Evolutionary conservation across 2,329 filamentous ascomycete species (phyloP), one percentile per base, ranked within the genome.

Genomic region (Neodidymelliopsis sp.): DNA sequence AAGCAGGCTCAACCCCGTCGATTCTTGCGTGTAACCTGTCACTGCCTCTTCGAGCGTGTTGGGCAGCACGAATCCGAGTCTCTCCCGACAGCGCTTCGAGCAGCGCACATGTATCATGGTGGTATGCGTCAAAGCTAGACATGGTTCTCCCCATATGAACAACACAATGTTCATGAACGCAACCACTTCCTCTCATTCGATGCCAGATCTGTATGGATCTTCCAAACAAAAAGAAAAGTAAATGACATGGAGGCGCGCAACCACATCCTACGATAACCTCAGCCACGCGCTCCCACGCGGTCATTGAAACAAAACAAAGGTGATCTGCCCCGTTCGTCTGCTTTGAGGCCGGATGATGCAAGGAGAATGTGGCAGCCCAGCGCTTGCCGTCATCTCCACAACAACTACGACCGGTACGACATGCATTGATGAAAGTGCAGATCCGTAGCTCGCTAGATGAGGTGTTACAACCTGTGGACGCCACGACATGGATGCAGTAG

Each of bases 21-120:
- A 54, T 53, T 27, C 27, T 25, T 33, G 39, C 49, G 57, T 62
- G 53, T 39, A 28, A 60, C 57, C 59, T 63, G 57, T 62, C 59
- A 60, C 27, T 56, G 29, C 55, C 50, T 43, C 7, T 38, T 46
- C 35, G 1, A 24, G 48, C 10, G 5, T 20, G 35, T 36, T 39
- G 47, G 16, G 39, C 46, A 39, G 35, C 35, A 45, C 15, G 22
- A 8, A 23, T 24, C 34, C 39, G 34, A 39, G 29, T 7, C 5
- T n/a, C 39, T 13, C 18, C 34, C 29, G 40, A 34, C 39, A 35
- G 39, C 33, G 39, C 39, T 43, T 43, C 33, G 34, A 49, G 46
- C 20, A 36, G 33, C 29, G 47, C 34, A 50, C 39, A 44, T 25
- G 40, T 44, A 29, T 24, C 12, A 44, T 36, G 39, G 29, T 40